Evolutionary conservation across 139 green algal species (phyloP).

Genomic region (Chlamydomonas asymmetrica): DNA sequence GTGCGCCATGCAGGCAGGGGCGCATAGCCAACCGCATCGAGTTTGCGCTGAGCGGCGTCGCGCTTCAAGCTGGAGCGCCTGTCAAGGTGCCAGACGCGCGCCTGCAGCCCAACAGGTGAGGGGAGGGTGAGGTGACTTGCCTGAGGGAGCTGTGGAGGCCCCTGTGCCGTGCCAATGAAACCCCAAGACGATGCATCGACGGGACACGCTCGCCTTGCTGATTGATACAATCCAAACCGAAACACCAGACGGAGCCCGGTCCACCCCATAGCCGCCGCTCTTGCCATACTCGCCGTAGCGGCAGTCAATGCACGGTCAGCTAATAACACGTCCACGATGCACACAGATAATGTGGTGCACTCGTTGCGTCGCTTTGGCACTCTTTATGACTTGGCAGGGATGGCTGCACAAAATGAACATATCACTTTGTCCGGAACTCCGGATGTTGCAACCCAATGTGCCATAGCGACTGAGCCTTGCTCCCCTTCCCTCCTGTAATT

Average conservation of each 20-base stretch:
- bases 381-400: too few relatives aligned
- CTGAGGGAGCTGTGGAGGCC: background rate
- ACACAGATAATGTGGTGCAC: too few relatives aligned
- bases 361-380: too few relatives aligned
- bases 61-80: background rate
- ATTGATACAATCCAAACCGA: background rate
- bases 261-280: too few relatives aligned
- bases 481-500: background rate
- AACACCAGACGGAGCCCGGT: background rate
- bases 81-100: background rate
- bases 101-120: conserved; percentile 6
- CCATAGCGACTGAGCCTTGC: background rate
- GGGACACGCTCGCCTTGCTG: background rate
- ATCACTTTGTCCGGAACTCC: background rate
- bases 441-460: conserved; percentile 6
- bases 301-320: too few relatives aligned
- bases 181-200: background rate
- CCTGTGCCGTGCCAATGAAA: background rate
- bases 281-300: too few relatives aligned
- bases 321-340: too few relatives aligned
- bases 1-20: background rate
- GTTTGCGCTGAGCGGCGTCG: too few relatives aligned
- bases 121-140: background rate
- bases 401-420: background rate
- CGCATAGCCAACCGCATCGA: too few relatives aligned